Percentiles rank a stretch among this genome's conserved stretches.
Conservation (phyloP, 1,139 yeast species). For the Scheffersomyces segobiensis region DNA sequence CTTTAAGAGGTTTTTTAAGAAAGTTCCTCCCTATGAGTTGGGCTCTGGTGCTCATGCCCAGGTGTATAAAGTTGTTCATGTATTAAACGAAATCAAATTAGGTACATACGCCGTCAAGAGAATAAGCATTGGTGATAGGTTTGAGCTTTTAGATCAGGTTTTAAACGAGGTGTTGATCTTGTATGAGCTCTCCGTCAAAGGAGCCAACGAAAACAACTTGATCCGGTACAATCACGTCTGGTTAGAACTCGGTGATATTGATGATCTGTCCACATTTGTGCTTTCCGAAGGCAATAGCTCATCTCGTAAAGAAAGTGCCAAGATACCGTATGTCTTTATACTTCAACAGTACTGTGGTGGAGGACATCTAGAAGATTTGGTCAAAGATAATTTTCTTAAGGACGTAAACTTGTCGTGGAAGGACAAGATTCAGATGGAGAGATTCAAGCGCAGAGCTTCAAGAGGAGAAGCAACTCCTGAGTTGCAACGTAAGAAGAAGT, state of each 20-base stretch:
- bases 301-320: constrained; percentile 8
- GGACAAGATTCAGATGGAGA: constrained; percentile 28
- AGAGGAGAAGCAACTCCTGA: constrained; percentile 5
- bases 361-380: constrained; percentile 77
- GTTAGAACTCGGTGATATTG: constrained; percentile 71
- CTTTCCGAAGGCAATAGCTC: constrained; percentile 15
- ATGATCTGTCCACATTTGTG: constrained; percentile 40
- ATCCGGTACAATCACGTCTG: constrained; percentile 90
- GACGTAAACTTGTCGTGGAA: constrained; percentile 24
- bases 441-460: constrained; percentile 19
- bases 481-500: constrained; percentile 10
- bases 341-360: constrained; percentile 87
- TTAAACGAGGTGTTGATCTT: constrained; percentile 74
- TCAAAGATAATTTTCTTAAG: constrained; percentile 32
- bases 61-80: constrained; percentile 81
- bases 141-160: constrained; percentile 65
- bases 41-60: constrained; percentile 87
- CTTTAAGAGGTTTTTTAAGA: constrained; percentile 65
- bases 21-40: constrained; percentile 39
- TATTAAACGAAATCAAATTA: constrained; percentile 64
- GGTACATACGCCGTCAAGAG: constrained; percentile 85
- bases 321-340: constrained; percentile 79
- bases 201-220: constrained; percentile 55
- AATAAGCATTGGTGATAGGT: constrained; percentile 78
- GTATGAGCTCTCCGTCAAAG: constrained; percentile 44